Conservation (phyloP, 352 stramenopile genomes). For the Phytophthora macrochlamydospora region DNA sequence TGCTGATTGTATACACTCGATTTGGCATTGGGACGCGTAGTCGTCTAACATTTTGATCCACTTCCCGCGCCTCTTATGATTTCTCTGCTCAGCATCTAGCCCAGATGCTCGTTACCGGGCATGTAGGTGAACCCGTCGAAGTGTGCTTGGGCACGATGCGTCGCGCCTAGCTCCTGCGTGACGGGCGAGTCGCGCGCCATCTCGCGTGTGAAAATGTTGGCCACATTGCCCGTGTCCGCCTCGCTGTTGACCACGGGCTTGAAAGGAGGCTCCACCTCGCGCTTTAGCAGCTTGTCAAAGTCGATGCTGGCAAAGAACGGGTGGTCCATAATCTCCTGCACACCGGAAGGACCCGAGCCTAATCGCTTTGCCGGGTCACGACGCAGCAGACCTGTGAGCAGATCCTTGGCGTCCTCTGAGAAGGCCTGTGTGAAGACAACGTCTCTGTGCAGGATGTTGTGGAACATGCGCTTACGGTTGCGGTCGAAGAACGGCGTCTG, state of each 20-base stretch:
- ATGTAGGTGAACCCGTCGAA: constrained; percentile 96
- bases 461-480: constrained; percentile 95
- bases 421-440: constrained; percentile 89
- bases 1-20: constrained; percentile 19
- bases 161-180: constrained; percentile 82
- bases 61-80: constrained; percentile 1
- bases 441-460: constrained; percentile 92
- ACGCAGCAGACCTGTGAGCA: constrained; percentile 81
- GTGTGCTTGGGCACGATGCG: constrained; percentile 82
- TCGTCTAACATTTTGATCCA: constrained; percentile 36
- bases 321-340: constrained; percentile 90
- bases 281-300: constrained; percentile 80
- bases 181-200: constrained; percentile 89
- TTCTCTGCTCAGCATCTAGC: constrained; percentile 39
- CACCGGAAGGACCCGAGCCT: constrained; percentile 79
- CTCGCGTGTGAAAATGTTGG: constrained; percentile 87
- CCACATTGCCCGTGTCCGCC: constrained; percentile 85
- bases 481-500: constrained; percentile 95
- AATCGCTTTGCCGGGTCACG: constrained; percentile 85
- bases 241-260: constrained; percentile 88
- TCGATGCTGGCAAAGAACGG: constrained; percentile 89
- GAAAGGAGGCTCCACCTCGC: constrained; percentile 87
- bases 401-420: constrained; percentile 86
- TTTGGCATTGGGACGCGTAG: constrained; percentile 22
- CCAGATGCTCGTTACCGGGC: constrained; percentile 61